Percentiles rank a stretch among this genome's conserved stretches.
These are phyloP conservation scores for Lachnellula cervina DNA, from an alignment of 2,329 filamentous ascomycete genomes.

Conservation along the genomic window DNA sequence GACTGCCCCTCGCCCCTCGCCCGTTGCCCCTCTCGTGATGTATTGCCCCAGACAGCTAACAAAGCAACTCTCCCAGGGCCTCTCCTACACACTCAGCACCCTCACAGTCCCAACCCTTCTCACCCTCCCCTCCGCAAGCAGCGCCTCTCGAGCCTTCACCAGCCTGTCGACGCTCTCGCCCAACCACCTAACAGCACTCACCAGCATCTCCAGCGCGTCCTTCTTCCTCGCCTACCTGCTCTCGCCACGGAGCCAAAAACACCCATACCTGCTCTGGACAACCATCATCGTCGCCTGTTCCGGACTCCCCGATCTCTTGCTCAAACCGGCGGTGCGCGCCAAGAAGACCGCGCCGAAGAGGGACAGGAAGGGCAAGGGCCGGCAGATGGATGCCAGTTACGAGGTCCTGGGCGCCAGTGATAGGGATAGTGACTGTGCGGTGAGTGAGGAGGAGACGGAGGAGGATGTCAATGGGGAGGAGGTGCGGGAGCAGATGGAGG, in stretches of 20 bases:
- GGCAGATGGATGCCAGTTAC: constrained; percentile 63
- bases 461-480: constrained; percentile 56
- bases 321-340: constrained; percentile 11
- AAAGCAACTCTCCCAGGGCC: constrained; percentile 53
- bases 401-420: constrained; percentile 51
- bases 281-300: constrained; percentile 59
- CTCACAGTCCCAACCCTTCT: constrained; percentile 77
- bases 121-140: constrained; percentile 69
- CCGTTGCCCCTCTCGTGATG: not conserved
- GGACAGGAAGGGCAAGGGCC: constrained; percentile 17
- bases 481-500: constrained; percentile 52
- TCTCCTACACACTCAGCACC: constrained; percentile 78
- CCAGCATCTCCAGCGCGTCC: constrained; percentile 62
- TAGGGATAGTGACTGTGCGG: constrained; percentile 41
- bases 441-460: constrained; percentile 44
- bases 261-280: constrained; percentile 89
- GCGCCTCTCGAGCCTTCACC: constrained; percentile 65
- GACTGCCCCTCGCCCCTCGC: constrained; percentile 1
- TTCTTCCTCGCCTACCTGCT: constrained; percentile 74
- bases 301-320: constrained; percentile 36
- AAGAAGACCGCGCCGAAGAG: constrained; percentile 20
- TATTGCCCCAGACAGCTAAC: not conserved
- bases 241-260: constrained; percentile 68
- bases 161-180: constrained; percentile 60
- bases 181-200: constrained; percentile 61